Base-by-base conservation (phyloP, 495 filamentous ascomycete genomes). In the Neurospora pannonica region DNA sequence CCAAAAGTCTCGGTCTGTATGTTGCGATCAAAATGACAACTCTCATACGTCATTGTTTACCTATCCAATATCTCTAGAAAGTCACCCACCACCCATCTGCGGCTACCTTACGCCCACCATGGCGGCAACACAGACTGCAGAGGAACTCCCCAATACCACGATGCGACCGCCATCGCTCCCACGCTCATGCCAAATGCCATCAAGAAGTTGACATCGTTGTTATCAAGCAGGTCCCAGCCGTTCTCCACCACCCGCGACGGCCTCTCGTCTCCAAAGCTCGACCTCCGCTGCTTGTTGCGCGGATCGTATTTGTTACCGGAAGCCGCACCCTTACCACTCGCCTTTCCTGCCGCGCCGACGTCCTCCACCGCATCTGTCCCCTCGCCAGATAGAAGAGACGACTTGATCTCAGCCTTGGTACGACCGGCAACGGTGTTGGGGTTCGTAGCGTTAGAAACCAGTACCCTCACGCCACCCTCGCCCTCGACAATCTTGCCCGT, bases 401-500 rank as follows among this genome's bases (percentile, higher is more conserved):
- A 80, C 75, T 87, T 85, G 70, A 81, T 78, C 19, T 78, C 79
- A 5, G 84, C 73, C 71, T 83, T 82, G 13, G 78, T 78, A 21
- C 74, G 79, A 67, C 60, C 48, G 9, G 74, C 39, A 38, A 70
- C 42, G 9, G 73, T 79, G 31, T 72, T 72, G n/a, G 78, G 75
- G 7, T 77, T 74, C 4, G 74, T 77, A 9, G 46, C 73, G 9
- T 74, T 72, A 0, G 84, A 84, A 2, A 87, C 81, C 3, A 88
- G 78, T 71, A 97, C 96, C 78, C 92, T 94, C 74, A 86, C 82
- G 5, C 96, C 96, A 38, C 94, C 94, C 19, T 89, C 89, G 3
- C 94, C 95, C 82, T 98, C 96, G 2, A 99, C 90, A 37, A 99
- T 88, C 85, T 95, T 95, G 38, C 94, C 94, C 1, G 88, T 92